These are phyloP conservation scores for Effrenium voratum DNA, from an alignment of 73 alveolate species.

Conservation along the genomic window DNA sequence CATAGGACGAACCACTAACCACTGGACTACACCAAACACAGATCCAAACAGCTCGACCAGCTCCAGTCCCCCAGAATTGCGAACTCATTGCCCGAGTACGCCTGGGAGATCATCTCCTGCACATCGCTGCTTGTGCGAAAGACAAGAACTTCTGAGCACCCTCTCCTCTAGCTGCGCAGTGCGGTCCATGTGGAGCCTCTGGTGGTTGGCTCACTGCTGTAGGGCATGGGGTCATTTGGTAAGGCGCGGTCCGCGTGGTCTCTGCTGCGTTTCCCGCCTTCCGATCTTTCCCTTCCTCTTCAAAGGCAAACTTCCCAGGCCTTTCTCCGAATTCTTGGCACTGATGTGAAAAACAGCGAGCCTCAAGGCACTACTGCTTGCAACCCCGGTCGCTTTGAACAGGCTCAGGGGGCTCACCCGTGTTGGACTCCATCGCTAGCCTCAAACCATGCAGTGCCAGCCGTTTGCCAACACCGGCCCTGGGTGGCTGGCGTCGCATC, in stretches of 20 bases:
- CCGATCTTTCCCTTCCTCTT: not conserved
- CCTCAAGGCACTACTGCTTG: no score
- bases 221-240: not conserved
- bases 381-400: no score
- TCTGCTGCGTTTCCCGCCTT: conserved; percentile 47
- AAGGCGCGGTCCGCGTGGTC: not conserved
- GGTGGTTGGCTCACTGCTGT: not conserved
- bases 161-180: conserved; percentile 56
- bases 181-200: conserved; percentile 57
- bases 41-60: no score
- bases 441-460: no score
- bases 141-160: not conserved
- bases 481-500: no score
- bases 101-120: conserved; percentile 35
- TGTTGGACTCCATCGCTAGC: conserved; percentile 38
- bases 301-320: not conserved
- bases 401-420: no score
- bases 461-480: no score
- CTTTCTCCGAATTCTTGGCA: conserved; percentile 20
- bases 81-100: conserved; percentile 52
- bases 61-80: conserved; percentile 58
- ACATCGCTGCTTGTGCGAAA: not conserved
- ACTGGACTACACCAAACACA: no score
- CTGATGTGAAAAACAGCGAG: conserved; percentile 56
- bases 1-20: no score